Evolutionary conservation across 2,329 filamentous ascomycete genomes (phyloP).

Genomic region (Colletotrichum sp.): DNA sequence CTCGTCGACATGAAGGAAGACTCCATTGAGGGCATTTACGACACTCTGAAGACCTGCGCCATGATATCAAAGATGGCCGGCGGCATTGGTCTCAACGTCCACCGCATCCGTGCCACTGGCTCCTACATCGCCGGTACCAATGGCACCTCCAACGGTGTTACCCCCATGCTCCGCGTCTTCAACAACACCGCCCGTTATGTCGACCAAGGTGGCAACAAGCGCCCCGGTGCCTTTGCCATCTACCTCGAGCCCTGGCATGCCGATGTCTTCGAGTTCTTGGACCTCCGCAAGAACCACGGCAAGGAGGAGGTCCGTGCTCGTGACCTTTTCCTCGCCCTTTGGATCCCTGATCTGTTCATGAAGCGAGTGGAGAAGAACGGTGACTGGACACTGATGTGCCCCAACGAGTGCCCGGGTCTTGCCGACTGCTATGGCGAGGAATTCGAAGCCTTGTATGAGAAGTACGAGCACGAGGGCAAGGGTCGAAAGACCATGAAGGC

Average conservation of each 20-base stretch:
- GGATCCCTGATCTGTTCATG: conserved; percentile 99
- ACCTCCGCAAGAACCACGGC: conserved; percentile 98
- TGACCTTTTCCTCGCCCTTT: conserved; percentile 96
- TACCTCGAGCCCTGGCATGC: conserved; percentile 99
- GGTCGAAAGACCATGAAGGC: conserved; percentile 93
- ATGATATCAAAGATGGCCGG: conserved; percentile 99
- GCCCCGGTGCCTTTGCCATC: conserved; percentile 96
- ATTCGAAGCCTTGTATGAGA: conserved; percentile 92
- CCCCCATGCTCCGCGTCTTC: conserved; percentile 98
- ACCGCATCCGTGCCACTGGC: conserved; percentile 95
- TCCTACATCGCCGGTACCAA: conserved; percentile 99
- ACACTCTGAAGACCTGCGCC: conserved; percentile 97
- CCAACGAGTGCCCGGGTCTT: conserved; percentile 92
- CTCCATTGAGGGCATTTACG: conserved; percentile 99
- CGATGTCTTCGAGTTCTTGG: conserved; percentile 96
- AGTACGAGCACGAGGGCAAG: conserved; percentile 86
- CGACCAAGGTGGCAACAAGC: conserved; percentile 99
- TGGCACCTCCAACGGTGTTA: conserved; percentile 95
- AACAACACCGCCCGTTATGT: conserved; percentile 99
- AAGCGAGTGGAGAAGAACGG: conserved; percentile 97
- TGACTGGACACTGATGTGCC: conserved; percentile 98
- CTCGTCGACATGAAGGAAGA: conserved; percentile 99
- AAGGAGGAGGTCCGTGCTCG: conserved; percentile 98
- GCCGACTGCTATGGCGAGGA: conserved; percentile 98
- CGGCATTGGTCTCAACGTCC: conserved; percentile 94